phyloP scores from a whole-genome alignment of 305 asterid genomes.

The Fraxinus albicans region DNA sequence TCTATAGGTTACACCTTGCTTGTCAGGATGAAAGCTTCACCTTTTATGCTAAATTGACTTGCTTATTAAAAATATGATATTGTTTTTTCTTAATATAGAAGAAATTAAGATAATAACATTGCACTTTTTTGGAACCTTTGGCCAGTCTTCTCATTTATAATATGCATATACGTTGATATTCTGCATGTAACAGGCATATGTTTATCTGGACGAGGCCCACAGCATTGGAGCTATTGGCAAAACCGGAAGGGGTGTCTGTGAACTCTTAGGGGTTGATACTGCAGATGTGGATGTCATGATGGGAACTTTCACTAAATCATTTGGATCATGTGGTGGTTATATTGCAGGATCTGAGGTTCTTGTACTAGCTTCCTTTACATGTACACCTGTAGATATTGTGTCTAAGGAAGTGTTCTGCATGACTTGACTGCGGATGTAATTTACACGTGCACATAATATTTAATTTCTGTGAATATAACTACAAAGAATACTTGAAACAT shows the following conservation, averaged over 20 bases:
- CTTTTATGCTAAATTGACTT: slow-evolving; percentile 4
- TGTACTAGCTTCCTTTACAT: slow-evolving; percentile 21
- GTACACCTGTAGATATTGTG: slow-evolving; percentile 10
- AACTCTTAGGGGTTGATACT: slow-evolving; percentile 94
- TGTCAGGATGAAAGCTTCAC: slow-evolving; percentile 6
- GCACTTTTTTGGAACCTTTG: background rate
- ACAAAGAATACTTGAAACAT: background rate
- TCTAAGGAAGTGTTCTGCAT: background rate
- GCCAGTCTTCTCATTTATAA: slow-evolving; percentile 1
- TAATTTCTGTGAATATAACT: background rate
- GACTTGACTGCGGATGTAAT: background rate
- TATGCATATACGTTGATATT: slow-evolving; percentile 4
- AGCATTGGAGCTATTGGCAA: slow-evolving; percentile 99
- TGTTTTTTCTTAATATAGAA: background rate
- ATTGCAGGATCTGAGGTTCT: slow-evolving; percentile 93
- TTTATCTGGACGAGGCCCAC: slow-evolving; percentile 98
- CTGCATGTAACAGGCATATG: slow-evolving; percentile 54
- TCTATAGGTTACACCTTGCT: background rate
- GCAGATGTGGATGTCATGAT: slow-evolving; percentile 95
- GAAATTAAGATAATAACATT: background rate
- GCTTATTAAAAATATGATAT: slow-evolving; percentile 4
- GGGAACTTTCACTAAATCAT: slow-evolving; percentile 99
- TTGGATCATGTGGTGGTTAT: slow-evolving; percentile 99
- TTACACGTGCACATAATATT: background rate
- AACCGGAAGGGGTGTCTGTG: slow-evolving; percentile 97